These are phyloP conservation scores for Fusarium paranaense DNA, from an alignment of 2,329 filamentous ascomycete species.

Conservation along the genomic window DNA sequence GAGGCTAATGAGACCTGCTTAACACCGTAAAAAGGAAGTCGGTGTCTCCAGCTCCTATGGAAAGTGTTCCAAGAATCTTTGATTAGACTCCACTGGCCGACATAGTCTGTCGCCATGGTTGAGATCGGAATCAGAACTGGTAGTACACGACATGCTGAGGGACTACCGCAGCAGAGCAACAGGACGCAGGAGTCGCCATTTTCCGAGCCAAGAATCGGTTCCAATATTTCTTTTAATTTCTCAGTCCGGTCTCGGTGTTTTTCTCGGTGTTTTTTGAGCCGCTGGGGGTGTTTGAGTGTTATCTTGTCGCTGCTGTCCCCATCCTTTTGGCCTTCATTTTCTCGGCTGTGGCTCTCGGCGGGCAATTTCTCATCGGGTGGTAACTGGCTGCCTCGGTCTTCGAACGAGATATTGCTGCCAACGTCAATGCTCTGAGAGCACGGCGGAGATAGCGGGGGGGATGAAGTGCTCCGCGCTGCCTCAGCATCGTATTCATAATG, in stretches of 20 bases:
- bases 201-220: neutral
- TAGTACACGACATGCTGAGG: neutral
- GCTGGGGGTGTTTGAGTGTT: neutral
- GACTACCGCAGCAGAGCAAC: neutral
- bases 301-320: neutral
- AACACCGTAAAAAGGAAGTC: neutral
- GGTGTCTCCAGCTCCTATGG: neutral
- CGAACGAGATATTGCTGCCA: neutral
- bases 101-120: neutral
- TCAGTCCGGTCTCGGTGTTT: neutral
- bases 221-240: neutral
- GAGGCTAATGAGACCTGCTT: neutral
- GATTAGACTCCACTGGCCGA: neutral
- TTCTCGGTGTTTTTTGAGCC: neutral
- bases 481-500: fast-evolving
- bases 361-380: neutral
- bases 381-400: neutral
- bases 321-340: neutral
- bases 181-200: neutral
- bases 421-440: neutral
- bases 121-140: neutral
- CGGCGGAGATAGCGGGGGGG: neutral
- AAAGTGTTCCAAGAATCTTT: neutral
- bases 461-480: fast-evolving
- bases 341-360: neutral